Evolutionary conservation across 306 rosid species (phyloP).

Genomic region (Inga leiocalycina): DNA sequence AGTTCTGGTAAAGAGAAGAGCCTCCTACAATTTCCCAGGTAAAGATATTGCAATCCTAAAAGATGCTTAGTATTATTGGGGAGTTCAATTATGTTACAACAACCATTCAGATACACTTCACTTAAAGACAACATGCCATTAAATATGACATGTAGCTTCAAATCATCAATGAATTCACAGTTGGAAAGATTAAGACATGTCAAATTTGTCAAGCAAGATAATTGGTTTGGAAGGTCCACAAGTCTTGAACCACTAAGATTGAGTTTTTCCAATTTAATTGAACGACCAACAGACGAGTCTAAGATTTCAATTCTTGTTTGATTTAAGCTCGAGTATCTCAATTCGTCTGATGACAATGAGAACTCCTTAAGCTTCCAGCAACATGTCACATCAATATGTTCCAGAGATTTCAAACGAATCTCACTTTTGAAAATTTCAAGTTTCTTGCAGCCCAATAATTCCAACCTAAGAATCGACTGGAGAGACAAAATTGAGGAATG

Average conservation of each 20-base stretch:
- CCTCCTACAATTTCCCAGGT: too few relatives aligned
- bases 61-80: conserved; percentile 5
- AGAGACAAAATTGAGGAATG: conserved; percentile 22
- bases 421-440: neutral
- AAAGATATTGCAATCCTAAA: neutral
- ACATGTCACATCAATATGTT: neutral
- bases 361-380: conserved; percentile 3
- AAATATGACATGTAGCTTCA: neutral
- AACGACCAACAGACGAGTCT: neutral
- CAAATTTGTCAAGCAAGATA: neutral
- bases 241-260: neutral
- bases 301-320: neutral
- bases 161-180: neutral
- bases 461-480: neutral
- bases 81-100: neutral
- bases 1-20: too few relatives aligned
- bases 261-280: neutral
- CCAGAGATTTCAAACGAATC: neutral
- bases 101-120: neutral
- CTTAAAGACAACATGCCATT: neutral
- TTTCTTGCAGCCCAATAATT: neutral
- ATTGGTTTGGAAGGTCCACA: neutral
- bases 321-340: neutral
- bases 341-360: neutral
- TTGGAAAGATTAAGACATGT: fast-evolving